Evolutionary conservation across 495 filamentous ascomycete species (phyloP).

Genomic region (Hyaloscypha hepaticicola): DNA sequence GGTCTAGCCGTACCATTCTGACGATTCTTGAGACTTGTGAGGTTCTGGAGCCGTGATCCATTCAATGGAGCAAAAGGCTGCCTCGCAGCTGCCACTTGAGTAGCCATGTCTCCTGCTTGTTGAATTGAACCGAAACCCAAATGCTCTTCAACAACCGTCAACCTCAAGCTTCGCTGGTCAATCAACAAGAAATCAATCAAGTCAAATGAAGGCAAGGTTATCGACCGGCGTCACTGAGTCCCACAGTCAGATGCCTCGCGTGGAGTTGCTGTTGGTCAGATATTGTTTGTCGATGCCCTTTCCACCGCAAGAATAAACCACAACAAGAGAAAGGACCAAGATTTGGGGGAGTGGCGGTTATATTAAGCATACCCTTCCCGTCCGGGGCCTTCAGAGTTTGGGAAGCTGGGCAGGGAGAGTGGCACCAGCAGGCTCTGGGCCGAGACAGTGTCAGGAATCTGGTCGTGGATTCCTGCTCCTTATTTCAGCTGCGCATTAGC

Average conservation of each 20-base stretch:
- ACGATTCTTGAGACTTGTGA: slow-evolving; percentile 60
- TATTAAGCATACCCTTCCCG: slow-evolving; percentile 13
- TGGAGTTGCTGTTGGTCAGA: not conserved
- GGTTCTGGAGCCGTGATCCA: slow-evolving; percentile 49
- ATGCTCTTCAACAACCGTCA: not conserved
- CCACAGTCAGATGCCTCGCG: not conserved
- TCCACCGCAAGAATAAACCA: not conserved
- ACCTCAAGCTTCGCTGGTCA: not conserved
- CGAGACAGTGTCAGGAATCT: slow-evolving; percentile 6
- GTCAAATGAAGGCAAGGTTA: not conserved
- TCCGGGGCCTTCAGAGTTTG: not conserved
- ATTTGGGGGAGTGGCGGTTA: slow-evolving; percentile 18
- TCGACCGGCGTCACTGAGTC: not conserved
- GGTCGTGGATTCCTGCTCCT: slow-evolving; percentile 3
- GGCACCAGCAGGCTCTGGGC: slow-evolving; percentile 8
- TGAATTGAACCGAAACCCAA: slow-evolving; percentile 5
- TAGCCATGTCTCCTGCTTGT: slow-evolving; percentile 25
- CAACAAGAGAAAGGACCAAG: not conserved
- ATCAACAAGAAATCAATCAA: not conserved
- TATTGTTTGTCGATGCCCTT: slow-evolving; percentile 2
- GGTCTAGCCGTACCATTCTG: slow-evolving; percentile 56
- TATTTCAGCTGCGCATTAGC: slow-evolving; percentile 11
- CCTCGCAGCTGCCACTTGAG: slow-evolving; percentile 37
- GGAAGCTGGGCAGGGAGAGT: slow-evolving; percentile 7
- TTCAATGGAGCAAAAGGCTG: slow-evolving; percentile 59